Evolutionary conservation across 1,139 yeast species (phyloP).

Genomic region (Pichia sp.): DNA sequence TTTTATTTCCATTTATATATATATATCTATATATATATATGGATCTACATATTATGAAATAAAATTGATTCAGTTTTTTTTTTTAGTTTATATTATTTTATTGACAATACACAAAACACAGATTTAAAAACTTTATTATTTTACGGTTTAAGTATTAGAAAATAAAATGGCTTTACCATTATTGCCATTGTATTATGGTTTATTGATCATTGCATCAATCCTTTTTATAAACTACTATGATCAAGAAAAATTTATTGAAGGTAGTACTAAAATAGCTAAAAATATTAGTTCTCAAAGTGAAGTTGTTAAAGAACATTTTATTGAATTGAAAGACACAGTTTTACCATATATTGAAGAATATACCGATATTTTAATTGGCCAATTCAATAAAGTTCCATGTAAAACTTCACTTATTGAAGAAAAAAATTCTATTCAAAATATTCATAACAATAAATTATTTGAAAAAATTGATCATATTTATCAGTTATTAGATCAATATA

Average conservation of each 20-base stretch:
- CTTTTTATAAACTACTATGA: slow-evolving; percentile 6
- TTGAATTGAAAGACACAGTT: background rate
- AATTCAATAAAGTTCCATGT: background rate
- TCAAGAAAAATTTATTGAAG: slow-evolving; percentile 6
- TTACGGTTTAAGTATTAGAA: too few relatives aligned
- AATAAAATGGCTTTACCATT: slow-evolving; percentile 9
- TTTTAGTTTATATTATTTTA: too few relatives aligned
- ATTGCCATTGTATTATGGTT: slow-evolving; percentile 8
- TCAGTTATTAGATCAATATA: too few relatives aligned
- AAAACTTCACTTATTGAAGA: background rate
- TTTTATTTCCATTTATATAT: too few relatives aligned
- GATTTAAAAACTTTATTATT: too few relatives aligned
- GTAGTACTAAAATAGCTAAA: slow-evolving; percentile 1
- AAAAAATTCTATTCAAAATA: background rate
- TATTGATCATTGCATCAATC: slow-evolving; percentile 6
- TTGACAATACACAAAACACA: too few relatives aligned
- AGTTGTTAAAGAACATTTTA: too few relatives aligned
- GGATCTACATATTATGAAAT: too few relatives aligned
- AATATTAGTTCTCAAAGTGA: background rate
- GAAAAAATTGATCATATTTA: background rate
- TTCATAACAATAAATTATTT: background rate
- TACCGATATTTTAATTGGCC: background rate
- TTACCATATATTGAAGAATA: slow-evolving; percentile 1
- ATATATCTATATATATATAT: too few relatives aligned
- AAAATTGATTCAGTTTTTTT: too few relatives aligned